Conservation (phyloP, 129 eudicot genomes). For the Calendula officinalis region DNA sequence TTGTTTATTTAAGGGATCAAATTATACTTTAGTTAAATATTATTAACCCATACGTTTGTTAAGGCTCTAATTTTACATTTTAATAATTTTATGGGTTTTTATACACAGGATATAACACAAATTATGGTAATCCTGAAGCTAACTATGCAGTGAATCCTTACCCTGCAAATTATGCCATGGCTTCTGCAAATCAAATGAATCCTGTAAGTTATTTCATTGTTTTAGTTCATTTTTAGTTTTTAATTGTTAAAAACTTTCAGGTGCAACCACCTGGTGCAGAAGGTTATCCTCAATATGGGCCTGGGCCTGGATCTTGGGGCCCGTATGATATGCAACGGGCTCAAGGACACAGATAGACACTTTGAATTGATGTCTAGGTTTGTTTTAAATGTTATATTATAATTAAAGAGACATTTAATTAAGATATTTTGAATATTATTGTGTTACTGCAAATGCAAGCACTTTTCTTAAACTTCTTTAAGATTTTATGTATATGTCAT, state of each 20-base stretch:
- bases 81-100: constrained; percentile 7
- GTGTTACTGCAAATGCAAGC: constrained; percentile 26
- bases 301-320: constrained; percentile 90
- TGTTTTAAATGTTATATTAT: constrained; percentile 40
- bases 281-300: constrained; percentile 81
- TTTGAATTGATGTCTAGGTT: constrained; percentile 44
- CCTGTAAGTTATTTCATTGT: constrained; percentile 39
- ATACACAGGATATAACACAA: constrained; percentile 52
- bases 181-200: constrained; percentile 51
- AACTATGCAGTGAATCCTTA: constrained; percentile 73
- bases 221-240: background rate
- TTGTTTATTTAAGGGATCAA: background rate
- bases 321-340: constrained; percentile 65
- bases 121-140: constrained; percentile 65
- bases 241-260: constrained; percentile 30
- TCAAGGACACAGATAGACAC: constrained; percentile 78
- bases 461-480: constrained; percentile 27
- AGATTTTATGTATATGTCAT: constrained; percentile 16
- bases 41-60: background rate
- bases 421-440: constrained; percentile 27
- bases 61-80: background rate
- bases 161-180: constrained; percentile 60
- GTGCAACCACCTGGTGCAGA: constrained; percentile 68
- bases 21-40: background rate
- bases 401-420: constrained; percentile 21